Conservation (phyloP, 164 flowering plant species). For the Dillenia suffruticosa region DNA sequence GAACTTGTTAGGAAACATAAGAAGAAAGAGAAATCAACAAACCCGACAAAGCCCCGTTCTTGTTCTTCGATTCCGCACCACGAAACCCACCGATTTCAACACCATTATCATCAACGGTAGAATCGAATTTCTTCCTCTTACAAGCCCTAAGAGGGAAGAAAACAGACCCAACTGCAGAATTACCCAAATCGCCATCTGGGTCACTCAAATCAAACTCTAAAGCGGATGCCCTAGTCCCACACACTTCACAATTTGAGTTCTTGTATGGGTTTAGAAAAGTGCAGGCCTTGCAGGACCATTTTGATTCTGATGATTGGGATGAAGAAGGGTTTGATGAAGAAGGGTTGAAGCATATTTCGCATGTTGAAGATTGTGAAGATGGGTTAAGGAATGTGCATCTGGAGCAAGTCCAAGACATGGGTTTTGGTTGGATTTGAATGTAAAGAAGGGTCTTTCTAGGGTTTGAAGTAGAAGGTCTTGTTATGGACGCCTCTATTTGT, state of each 20-base stretch:
- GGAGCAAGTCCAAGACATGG: slow-evolving; percentile 59
- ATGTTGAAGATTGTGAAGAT: slow-evolving; percentile 35
- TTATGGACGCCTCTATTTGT: slow-evolving; percentile 6
- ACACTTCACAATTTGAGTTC: slow-evolving; percentile 45
- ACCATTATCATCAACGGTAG: slow-evolving; percentile 12
- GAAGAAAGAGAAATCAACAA: slow-evolving; percentile 5
- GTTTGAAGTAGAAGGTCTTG: slow-evolving; percentile 7
- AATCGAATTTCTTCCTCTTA: slow-evolving; percentile 39
- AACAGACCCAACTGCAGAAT: slow-evolving; percentile 58
- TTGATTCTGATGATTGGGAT: slow-evolving; percentile 15
- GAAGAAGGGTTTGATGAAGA: slow-evolving; percentile 24
- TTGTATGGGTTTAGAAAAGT: slow-evolving; percentile 55
- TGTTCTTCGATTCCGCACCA: slow-evolving; percentile 5
- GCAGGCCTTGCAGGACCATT: slow-evolving; percentile 79
- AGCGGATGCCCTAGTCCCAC: slow-evolving; percentile 40
- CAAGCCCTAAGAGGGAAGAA: slow-evolving; percentile 55
- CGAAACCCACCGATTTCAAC: slow-evolving; percentile 13
- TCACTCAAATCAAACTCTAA: slow-evolving; percentile 31
- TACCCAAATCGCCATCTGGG: slow-evolving; percentile 18
- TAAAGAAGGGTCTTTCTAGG: background rate
- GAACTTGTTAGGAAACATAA: background rate
- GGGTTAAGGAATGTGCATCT: slow-evolving; percentile 73
- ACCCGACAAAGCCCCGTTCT: slow-evolving; percentile 9
- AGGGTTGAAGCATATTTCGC: slow-evolving; percentile 54
- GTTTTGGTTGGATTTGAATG: background rate